Evolutionary conservation across 768 basidiomycete species (phyloP).

Genomic region (Pholiota conissans): DNA sequence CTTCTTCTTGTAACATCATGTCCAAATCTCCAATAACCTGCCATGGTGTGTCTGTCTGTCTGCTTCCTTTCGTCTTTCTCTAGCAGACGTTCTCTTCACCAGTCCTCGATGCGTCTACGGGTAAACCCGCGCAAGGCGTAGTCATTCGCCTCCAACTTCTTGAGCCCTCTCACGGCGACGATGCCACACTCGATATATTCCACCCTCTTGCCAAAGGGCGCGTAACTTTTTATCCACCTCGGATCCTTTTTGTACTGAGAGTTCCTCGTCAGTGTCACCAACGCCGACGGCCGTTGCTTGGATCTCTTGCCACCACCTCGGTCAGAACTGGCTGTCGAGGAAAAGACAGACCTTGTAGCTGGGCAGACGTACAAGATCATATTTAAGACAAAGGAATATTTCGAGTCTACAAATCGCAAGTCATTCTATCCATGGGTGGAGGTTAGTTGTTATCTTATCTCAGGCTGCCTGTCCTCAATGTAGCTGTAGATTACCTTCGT

Average conservation of each 20-base stretch:
- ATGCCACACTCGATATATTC: constrained; percentile 46
- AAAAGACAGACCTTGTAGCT: constrained; percentile 45
- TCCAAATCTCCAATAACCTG: constrained; percentile 84
- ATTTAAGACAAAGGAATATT: constrained; percentile 84
- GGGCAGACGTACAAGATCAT: constrained; percentile 79
- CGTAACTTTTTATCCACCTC: constrained; percentile 11
- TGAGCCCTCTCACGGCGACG: constrained; percentile 27
- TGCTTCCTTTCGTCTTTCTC: neutral
- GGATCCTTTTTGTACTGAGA: neutral
- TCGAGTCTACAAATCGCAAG: constrained; percentile 56
- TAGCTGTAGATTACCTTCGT: constrained; percentile 70
- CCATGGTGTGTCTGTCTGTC: constrained; percentile 58
- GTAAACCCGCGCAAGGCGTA: constrained; percentile 78
- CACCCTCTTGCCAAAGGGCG: constrained; percentile 63
- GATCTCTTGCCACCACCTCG: constrained; percentile 63
- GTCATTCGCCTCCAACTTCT: constrained; percentile 60
- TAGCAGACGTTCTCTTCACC: neutral
- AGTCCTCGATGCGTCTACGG: constrained; percentile 88
- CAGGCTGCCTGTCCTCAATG: neutral
- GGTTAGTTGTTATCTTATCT: constrained; percentile 39
- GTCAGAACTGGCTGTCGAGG: constrained; percentile 41
- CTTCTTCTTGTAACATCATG: constrained; percentile 8
- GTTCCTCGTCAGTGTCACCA: constrained; percentile 54
- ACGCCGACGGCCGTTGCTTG: constrained; percentile 81
- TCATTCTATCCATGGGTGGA: constrained; percentile 94